Conservation (phyloP, 495 filamentous ascomycete genomes). For the Aspergillus indologenus region DNA sequence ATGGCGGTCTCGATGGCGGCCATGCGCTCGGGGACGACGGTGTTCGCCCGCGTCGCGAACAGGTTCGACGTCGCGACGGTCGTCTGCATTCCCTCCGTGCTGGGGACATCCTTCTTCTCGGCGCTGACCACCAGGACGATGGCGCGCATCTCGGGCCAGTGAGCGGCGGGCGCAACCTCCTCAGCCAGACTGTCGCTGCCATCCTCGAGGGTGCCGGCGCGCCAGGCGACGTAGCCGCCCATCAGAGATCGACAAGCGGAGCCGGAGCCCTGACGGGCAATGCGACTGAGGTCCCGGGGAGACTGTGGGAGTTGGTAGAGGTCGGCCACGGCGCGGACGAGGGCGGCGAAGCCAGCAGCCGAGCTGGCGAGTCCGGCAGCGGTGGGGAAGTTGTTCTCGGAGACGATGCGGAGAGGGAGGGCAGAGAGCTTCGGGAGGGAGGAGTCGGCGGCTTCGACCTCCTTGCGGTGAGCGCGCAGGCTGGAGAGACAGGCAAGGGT, state of each 20-base stretch:
- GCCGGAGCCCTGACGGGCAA: constrained; percentile 93
- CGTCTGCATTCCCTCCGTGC: constrained; percentile 92
- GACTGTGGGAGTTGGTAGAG: constrained; percentile 79
- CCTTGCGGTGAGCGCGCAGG: constrained; percentile 70
- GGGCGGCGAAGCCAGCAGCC: constrained; percentile 91
- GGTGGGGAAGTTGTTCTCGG: constrained; percentile 98
- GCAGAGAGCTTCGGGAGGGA: constrained; percentile 73
- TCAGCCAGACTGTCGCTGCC: constrained; percentile 82
- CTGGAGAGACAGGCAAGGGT: constrained; percentile 88
- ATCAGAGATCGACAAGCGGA: constrained; percentile 90
- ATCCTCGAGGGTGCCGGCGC: constrained; percentile 66
- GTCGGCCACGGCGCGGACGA: constrained; percentile 88
- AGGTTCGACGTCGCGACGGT: constrained; percentile 84
- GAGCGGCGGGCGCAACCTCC: constrained; percentile 75
- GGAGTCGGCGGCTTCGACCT: constrained; percentile 66
- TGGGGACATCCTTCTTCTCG: constrained; percentile 90
- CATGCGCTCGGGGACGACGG: constrained; percentile 83
- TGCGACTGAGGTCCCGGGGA: constrained; percentile 75
- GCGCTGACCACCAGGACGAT: constrained; percentile 85
- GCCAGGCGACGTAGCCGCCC: constrained; percentile 95
- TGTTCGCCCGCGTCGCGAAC: constrained; percentile 66
- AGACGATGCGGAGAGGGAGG: constrained; percentile 76
- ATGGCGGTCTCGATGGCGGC: constrained; percentile 82
- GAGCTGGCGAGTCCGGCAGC: constrained; percentile 93
- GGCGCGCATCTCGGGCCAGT: constrained; percentile 95